phyloP scores from a whole-genome alignment of 2,329 filamentous ascomycete genomes.

The Lecanicillium sp. region DNA sequence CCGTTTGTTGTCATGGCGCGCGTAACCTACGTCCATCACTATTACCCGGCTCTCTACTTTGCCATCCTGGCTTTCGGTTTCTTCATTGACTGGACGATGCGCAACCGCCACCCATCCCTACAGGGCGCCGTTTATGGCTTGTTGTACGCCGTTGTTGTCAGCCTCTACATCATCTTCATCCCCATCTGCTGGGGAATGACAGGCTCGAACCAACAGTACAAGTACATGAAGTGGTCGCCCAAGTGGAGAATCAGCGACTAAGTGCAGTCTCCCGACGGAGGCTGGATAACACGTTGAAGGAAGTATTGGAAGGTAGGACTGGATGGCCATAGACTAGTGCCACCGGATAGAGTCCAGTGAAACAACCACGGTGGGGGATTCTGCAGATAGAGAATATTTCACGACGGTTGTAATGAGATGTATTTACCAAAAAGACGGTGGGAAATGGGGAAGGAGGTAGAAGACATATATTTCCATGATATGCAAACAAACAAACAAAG shows the following conservation, averaged over 20 bases:
- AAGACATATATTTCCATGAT: no score
- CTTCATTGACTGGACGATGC: conserved; percentile 74
- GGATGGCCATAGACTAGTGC: no score
- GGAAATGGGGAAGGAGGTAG: no score
- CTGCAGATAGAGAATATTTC: no score
- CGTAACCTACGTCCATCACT: conserved; percentile 98
- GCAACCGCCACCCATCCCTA: conserved; percentile 54
- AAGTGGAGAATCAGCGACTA: conserved; percentile 74
- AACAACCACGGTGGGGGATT: no score
- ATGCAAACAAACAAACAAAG: no score
- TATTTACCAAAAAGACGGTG: no score
- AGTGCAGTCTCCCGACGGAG: conserved; percentile 3
- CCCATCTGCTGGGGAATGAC: conserved; percentile 96
- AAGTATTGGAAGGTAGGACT: neutral
- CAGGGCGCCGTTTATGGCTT: conserved; percentile 64
- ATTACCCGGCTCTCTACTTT: conserved; percentile 97
- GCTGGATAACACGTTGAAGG: neutral
- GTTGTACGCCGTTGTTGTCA: conserved; percentile 68
- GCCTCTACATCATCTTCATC: conserved; percentile 83
- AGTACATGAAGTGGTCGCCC: conserved; percentile 89
- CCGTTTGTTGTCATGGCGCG: conserved; percentile 97
- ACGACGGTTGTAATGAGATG: no score
- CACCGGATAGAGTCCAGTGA: no score
- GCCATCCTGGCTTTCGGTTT: conserved; percentile 88
- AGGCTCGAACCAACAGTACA: conserved; percentile 74